Conservation (phyloP, 2,329 filamentous ascomycete species). For the Verticillium albo-atrum region DNA sequence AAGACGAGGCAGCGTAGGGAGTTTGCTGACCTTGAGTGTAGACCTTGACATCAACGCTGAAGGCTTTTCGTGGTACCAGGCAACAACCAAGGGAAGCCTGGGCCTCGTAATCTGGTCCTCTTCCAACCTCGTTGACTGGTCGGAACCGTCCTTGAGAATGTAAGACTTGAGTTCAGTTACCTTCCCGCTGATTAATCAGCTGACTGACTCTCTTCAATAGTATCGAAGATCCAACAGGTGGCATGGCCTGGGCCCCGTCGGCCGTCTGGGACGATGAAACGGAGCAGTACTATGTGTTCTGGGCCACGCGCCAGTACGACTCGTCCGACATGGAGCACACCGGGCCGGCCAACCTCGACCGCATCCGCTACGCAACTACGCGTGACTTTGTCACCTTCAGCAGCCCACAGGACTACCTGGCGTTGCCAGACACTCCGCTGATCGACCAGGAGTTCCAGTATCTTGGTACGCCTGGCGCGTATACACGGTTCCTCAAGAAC, state of each 20-base stretch:
- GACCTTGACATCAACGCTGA: conserved; percentile 28
- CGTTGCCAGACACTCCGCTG: conserved; percentile 32
- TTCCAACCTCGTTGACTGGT: conserved; percentile 28
- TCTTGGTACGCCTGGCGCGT: conserved; percentile 32
- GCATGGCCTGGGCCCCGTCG: conserved; percentile 33
- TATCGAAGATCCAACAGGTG: conserved; percentile 25
- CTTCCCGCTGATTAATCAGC: too few species aligned
- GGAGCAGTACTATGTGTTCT: conserved; percentile 41
- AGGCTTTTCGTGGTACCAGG: conserved; percentile 29
- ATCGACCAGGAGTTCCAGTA: conserved; percentile 46
- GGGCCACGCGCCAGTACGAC: conserved; percentile 40
- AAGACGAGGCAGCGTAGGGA: neutral
- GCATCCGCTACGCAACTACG: conserved; percentile 46
- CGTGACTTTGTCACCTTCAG: conserved; percentile 45
- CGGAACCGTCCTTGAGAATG: conserved; percentile 16
- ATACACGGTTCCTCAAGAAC: conserved; percentile 46
- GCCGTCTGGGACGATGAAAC: conserved; percentile 28
- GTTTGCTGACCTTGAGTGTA: conserved; percentile 2
- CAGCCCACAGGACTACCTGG: conserved; percentile 37
- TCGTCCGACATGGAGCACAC: conserved; percentile 38
- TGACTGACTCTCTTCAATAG: conserved; percentile 10
- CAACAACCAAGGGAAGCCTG: conserved; percentile 27
- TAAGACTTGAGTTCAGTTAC: too few species aligned
- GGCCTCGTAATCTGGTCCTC: conserved; percentile 32
- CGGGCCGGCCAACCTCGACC: conserved; percentile 31